Percentiles rank a stretch among this genome's conserved stretches.
These are phyloP conservation scores for Castanea sativa DNA, from an alignment of 306 rosid species.

Conservation along the genomic window DNA sequence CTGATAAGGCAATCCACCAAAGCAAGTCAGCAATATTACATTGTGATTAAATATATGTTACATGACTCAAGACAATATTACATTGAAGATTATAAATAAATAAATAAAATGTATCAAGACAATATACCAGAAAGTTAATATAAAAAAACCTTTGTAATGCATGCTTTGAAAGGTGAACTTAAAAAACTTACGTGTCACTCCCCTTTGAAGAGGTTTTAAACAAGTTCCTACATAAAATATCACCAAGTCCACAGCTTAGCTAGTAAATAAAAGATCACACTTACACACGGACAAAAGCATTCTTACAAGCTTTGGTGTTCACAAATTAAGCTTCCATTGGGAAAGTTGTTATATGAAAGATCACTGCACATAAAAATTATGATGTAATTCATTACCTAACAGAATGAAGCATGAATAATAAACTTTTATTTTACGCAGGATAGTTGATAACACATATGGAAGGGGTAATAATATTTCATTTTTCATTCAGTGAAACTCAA, in stretches of 20 bases:
- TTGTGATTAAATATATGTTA: not conserved
- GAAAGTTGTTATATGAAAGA: conserved; percentile 42
- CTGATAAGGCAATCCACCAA: conserved; percentile 11
- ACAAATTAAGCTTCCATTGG: conserved; percentile 9
- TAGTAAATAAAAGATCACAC: not conserved
- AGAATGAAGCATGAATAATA: not conserved
- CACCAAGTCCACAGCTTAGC: not conserved
- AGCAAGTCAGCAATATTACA: conserved; percentile 6
- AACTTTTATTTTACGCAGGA: not conserved
- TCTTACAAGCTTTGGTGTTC: conserved; percentile 26
- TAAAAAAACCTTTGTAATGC: not conserved
- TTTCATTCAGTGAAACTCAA: not conserved
- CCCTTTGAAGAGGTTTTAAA: conserved; percentile 37
- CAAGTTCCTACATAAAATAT: conserved; percentile 31
- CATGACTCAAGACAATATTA: not conserved
- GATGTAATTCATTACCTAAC: not conserved
- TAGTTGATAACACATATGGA: not conserved
- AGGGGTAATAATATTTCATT: not conserved
- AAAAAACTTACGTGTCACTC: conserved; percentile 35
- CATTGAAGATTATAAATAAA: no score
- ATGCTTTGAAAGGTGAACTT: not conserved
- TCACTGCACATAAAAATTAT: conserved; percentile 29
- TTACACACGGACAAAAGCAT: not conserved
- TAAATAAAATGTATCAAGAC: no score
- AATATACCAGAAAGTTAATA: not conserved